Conservation (phyloP, 257 asterid species). For the Nicotiana knightiana region DNA sequence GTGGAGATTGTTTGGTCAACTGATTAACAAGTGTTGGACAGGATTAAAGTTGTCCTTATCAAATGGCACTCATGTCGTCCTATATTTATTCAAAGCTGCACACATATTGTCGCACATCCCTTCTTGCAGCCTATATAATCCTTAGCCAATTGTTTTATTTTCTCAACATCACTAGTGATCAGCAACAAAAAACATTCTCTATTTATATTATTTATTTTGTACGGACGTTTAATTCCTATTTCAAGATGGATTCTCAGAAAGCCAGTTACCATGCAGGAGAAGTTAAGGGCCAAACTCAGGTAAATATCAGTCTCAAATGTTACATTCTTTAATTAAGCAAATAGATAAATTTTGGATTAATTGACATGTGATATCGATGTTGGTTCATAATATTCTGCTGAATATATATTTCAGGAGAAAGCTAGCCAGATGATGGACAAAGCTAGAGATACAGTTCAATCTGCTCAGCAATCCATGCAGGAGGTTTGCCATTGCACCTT, state of each 20-base stretch:
- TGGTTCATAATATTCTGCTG: not conserved
- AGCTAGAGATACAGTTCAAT: slow-evolving; percentile 28
- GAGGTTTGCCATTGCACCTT: slow-evolving; percentile 16
- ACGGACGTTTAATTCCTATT: not conserved
- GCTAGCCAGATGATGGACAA: slow-evolving; percentile 33
- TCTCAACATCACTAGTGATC: not conserved
- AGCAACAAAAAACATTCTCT: not conserved
- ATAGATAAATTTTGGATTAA: not conserved
- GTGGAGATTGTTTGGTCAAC: not conserved
- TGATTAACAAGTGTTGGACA: not conserved
- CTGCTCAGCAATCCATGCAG: slow-evolving; percentile 33
- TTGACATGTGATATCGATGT: not conserved
- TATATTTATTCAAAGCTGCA: not conserved
- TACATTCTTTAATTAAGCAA: not conserved
- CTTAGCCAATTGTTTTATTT: not conserved
- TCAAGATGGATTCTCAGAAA: slow-evolving; percentile 11
- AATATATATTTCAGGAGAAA: slow-evolving; percentile 29
- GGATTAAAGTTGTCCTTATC: slow-evolving; percentile 2
- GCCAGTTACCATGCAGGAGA: slow-evolving; percentile 22
- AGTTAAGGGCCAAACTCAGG: slow-evolving; percentile 23
- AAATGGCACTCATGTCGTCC: not conserved
- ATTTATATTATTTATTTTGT: not conserved
- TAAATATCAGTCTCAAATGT: not conserved
- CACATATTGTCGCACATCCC: not conserved
- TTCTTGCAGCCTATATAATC: not conserved